Percentiles rank a stretch among this genome's conserved stretches.
phyloP scores from a whole-genome alignment of 257 asterid species.

The Solanum corneliomulleri region DNA sequence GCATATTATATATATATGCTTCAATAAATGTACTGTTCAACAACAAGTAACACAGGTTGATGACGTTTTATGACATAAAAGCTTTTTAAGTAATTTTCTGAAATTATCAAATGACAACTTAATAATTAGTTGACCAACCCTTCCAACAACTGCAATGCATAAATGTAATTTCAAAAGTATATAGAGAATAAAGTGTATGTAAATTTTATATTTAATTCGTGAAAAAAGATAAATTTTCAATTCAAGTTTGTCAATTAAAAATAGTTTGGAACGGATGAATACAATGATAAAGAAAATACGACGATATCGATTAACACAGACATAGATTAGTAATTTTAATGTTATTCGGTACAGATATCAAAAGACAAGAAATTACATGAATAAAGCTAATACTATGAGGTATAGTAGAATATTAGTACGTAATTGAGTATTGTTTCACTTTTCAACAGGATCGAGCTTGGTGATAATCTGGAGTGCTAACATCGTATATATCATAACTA shows the following conservation, averaged over 20 bases:
- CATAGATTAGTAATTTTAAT: no score
- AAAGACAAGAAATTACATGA: not conserved
- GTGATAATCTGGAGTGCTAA: no score
- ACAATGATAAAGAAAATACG: not conserved
- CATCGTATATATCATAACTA: no score
- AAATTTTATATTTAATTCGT: not conserved
- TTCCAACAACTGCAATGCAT: not conserved
- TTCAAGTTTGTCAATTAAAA: not conserved
- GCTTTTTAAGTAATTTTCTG: not conserved
- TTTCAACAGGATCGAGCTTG: no score
- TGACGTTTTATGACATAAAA: not conserved
- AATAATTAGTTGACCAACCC: not conserved
- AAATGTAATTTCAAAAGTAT: not conserved
- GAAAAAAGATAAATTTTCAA: not conserved
- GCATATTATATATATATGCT: not conserved
- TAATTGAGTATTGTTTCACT: no score
- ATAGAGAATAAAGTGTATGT: rapidly evolving
- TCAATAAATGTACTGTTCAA: not conserved
- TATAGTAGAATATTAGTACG: no score
- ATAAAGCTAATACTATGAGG: no score
- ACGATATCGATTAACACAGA: not conserved
- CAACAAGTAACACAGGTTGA: not conserved
- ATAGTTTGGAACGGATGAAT: not conserved
- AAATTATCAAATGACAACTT: not conserved
- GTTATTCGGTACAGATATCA: not conserved